Base-by-base conservation (phyloP, 2,329 filamentous ascomycete genomes). In the Pseudocercospora macadamiae region DNA sequence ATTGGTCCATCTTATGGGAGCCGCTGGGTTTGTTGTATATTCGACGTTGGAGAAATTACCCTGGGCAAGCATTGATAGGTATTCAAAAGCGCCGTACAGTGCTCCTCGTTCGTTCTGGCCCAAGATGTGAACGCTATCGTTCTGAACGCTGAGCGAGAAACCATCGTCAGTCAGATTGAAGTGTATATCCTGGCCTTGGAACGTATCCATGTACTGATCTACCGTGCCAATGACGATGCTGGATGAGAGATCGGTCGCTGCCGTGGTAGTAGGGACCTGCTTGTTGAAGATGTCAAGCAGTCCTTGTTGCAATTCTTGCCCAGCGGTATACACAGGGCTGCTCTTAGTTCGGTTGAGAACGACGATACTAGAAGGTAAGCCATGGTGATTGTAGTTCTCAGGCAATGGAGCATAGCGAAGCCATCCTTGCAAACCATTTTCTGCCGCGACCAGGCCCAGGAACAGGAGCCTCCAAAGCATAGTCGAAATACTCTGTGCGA, bases 11-110 rank as follows among this genome's bases (percentile, higher is more conserved):
- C 88, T 80, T 39, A 90, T 82, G 0, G 83, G 83, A 0, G 82
- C 84, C 57, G 80, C 78, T 0, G 86, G 86, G 62, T 82, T 88
- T 7, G 79, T 80, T 2, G 79, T 73, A 47, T 80, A 79, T 3
- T 79, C 70, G 0, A 80, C 76, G 1, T 76, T 64, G 0, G 78
- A 77, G 59, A 84, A 76, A 45, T 86, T 81, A 21, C 80, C 82
- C 69, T 86, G 86, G 0, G 82, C 84, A n/a, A 90, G 76, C 70
- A 82, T 79, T 1, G 84, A 86, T 8, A 90, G 78, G 63, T 89
- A 90, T 62, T 88, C 83, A 65, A 89, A 90, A 3, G 87, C 79
- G 5, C 88, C 88, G 64, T 90, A 90, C 1, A 90, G 78, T 3
- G 86, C 84, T 10, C 86, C 88, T 0, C 86, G 82, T 67, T 89